Conservation (phyloP, 2,329 filamentous ascomycete genomes). For the Phialocephala subalpina region DNA sequence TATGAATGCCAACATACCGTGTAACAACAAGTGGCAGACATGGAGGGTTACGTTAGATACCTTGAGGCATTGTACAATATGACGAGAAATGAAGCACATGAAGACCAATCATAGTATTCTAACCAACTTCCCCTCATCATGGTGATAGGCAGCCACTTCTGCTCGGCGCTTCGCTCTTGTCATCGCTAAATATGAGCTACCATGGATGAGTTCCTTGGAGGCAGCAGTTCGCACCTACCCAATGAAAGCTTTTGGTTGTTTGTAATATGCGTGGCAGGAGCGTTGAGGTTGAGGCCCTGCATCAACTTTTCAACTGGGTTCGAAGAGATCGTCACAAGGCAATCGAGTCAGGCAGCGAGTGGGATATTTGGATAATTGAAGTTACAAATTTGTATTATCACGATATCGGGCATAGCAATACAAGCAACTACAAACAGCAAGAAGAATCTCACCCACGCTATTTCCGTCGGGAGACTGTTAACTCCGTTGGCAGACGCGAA, state of each 20-base stretch:
- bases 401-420: no score
- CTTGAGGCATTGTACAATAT: constrained; percentile 5
- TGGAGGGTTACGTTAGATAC: neutral
- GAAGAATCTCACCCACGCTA: no score
- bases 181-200: neutral
- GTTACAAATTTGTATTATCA: no score
- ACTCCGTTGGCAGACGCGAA: neutral
- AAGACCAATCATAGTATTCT: neutral
- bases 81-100: constrained; percentile 11
- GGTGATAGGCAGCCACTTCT: neutral
- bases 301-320: no score
- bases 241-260: no score
- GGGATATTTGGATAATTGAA: no score
- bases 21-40: neutral
- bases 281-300: no score
- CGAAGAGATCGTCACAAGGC: no score
- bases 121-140: neutral
- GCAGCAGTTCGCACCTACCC: no score
- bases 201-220: neutral
- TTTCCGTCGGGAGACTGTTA: neutral
- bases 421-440: no score
- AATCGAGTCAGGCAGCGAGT: no score
- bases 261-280: no score
- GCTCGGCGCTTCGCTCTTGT: neutral
- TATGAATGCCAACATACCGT: constrained; percentile 2